Conservation (phyloP, 306 rosid genomes). For the Ormosia semicastrata region DNA sequence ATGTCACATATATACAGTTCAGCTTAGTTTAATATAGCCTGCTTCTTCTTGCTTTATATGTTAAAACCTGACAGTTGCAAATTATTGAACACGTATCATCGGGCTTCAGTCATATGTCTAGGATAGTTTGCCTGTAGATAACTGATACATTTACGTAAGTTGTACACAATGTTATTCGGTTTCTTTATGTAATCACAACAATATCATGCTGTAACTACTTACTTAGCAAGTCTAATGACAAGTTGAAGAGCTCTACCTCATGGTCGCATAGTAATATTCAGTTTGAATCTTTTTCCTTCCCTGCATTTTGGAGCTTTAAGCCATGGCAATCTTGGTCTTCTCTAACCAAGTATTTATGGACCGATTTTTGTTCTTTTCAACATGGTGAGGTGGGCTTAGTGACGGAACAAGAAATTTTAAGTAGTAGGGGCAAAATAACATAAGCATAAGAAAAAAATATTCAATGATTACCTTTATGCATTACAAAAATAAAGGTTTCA, state of each 20-base stretch:
- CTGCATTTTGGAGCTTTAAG: neutral
- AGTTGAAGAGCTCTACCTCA: neutral
- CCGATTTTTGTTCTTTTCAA: too few species aligned
- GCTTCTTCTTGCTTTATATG: neutral
- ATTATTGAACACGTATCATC: conserved; percentile 59
- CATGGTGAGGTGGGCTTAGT: too few species aligned
- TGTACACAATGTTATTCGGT: neutral
- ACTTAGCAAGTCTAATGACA: neutral
- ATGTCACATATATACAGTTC: neutral
- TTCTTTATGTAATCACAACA: neutral
- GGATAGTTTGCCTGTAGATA: conserved; percentile 9
- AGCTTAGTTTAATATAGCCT: neutral
- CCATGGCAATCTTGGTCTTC: neutral
- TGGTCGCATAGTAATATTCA: neutral
- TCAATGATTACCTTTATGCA: too few species aligned
- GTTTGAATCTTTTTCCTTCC: too few species aligned
- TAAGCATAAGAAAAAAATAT: too few species aligned
- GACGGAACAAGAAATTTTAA: too few species aligned
- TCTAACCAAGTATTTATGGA: too few species aligned
- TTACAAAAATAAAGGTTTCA: too few species aligned
- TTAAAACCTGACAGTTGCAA: conserved; percentile 17
- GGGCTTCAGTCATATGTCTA: conserved; percentile 76
- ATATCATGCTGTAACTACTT: conserved; percentile 10
- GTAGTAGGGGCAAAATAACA: too few species aligned
- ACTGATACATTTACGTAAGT: conserved; percentile 1